A percentile compares a stretch with the other conserved stretches of the same genome.
These are phyloP conservation scores for Letharia lupina DNA, from an alignment of 495 filamentous ascomycete genomes.

Conservation along the genomic window DNA sequence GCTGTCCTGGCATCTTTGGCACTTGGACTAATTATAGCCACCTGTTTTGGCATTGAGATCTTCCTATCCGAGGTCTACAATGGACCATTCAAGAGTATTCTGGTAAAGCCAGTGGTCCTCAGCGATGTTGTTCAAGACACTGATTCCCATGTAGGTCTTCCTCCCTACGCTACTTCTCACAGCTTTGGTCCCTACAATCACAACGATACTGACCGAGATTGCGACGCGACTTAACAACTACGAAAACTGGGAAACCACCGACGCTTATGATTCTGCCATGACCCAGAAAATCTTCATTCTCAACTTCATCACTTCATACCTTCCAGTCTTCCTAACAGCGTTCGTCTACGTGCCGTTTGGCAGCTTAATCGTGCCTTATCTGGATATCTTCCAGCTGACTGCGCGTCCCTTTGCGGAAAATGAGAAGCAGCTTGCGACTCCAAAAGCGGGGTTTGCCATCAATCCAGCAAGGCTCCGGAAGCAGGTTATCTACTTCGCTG, in stretches of 20 bases:
- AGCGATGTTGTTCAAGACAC: constrained; percentile 14
- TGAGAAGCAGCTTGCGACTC: constrained; percentile 54
- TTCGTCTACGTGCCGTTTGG: constrained; percentile 97
- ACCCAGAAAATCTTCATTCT: constrained; percentile 89
- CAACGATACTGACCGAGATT: constrained; percentile 62
- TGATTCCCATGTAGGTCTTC: constrained; percentile 56
- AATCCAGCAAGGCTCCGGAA: constrained; percentile 78
- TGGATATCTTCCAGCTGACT: constrained; percentile 77
- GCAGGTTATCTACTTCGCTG: constrained; percentile 94
- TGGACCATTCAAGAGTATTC: constrained; percentile 74
- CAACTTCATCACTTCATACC: constrained; percentile 96
- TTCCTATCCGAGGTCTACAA: constrained; percentile 92
- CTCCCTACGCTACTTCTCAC: constrained; percentile 81
- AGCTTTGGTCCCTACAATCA: constrained; percentile 69
- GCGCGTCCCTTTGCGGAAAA: constrained; percentile 65
- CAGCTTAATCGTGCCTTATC: constrained; percentile 73
- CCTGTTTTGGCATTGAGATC: constrained; percentile 89
- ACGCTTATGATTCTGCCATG: constrained; percentile 69
- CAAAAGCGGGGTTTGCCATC: constrained; percentile 62
- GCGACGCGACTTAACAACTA: constrained; percentile 73
- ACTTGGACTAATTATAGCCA: constrained; percentile 73
- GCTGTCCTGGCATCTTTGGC: constrained; percentile 59
- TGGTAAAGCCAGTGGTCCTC: constrained; percentile 47
- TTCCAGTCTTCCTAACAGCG: constrained; percentile 83
- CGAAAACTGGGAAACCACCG: constrained; percentile 87